phyloP scores from a whole-genome alignment of 345 rosid species.

The Lagerstroemia speciosa region DNA sequence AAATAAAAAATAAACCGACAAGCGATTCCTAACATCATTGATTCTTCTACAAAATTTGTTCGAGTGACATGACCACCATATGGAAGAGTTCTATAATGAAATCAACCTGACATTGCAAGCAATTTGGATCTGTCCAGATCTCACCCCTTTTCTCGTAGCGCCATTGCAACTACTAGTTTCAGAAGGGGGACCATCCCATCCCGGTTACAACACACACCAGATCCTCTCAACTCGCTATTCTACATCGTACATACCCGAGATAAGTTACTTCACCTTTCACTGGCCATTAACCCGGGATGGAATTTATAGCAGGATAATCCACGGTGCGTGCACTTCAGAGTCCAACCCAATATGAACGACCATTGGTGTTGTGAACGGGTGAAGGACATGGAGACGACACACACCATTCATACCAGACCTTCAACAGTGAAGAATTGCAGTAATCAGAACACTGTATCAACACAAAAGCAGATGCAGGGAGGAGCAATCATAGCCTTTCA shows the following conservation, averaged over 20 bases:
- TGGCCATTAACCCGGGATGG: neutral
- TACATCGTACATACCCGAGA: neutral
- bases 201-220: neutral
- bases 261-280: neutral
- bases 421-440: slow-evolving; percentile 10
- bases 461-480: neutral
- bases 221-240: neutral
- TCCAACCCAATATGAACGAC: slow-evolving; percentile 97
- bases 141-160: no score
- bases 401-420: slow-evolving; percentile 99
- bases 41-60: no score
- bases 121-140: no score
- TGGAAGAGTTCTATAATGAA: no score
- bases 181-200: neutral
- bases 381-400: slow-evolving; percentile 55
- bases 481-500: neutral
- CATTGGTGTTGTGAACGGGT: slow-evolving; percentile 82
- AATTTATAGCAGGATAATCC: neutral
- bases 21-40: no score
- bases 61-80: no score
- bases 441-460: neutral
- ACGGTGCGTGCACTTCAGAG: slow-evolving; percentile 28
- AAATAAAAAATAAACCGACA: no score
- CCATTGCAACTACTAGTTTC: neutral
- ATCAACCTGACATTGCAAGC: neutral